phyloP scores from a whole-genome alignment of 306 rosid genomes.

The Quercus alba region DNA sequence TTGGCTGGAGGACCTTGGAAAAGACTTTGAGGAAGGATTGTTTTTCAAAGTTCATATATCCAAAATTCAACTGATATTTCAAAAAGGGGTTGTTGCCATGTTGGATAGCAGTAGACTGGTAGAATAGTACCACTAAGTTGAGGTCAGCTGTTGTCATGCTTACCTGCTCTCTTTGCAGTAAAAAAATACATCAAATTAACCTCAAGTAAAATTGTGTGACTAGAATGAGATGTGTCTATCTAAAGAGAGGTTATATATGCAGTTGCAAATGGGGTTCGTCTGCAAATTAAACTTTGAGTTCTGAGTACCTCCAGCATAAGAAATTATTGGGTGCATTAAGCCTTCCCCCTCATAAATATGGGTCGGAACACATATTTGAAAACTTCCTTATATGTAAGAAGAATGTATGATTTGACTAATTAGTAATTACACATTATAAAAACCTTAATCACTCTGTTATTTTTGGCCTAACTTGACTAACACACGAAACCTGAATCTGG shows the following conservation, averaged over 20 bases:
- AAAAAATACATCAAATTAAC: not conserved
- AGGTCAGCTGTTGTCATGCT: constrained; percentile 27
- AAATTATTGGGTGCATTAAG: no score
- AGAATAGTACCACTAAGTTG: not conserved
- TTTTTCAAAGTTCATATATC: not conserved
- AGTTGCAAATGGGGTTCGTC: no score
- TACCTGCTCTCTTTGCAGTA: not conserved
- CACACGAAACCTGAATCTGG: not conserved
- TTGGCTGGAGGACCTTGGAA: not conserved
- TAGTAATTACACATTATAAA: no score
- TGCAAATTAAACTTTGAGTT: no score
- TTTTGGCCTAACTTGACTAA: not conserved
- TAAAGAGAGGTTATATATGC: not conserved
- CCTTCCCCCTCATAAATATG: no score
- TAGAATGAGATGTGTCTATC: not conserved
- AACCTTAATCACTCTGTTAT: no score
- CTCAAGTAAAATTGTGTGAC: no score
- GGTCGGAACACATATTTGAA: no score
- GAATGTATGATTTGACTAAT: no score
- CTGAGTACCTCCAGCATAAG: no score
- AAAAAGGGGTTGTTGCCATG: not conserved
- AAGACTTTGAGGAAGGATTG: not conserved
- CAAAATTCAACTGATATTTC: not conserved
- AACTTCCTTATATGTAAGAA: no score
- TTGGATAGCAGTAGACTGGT: not conserved